Evolutionary conservation across 805 yeast genomes (phyloP).

Genomic region (Hagleromyces aurorensis): DNA sequence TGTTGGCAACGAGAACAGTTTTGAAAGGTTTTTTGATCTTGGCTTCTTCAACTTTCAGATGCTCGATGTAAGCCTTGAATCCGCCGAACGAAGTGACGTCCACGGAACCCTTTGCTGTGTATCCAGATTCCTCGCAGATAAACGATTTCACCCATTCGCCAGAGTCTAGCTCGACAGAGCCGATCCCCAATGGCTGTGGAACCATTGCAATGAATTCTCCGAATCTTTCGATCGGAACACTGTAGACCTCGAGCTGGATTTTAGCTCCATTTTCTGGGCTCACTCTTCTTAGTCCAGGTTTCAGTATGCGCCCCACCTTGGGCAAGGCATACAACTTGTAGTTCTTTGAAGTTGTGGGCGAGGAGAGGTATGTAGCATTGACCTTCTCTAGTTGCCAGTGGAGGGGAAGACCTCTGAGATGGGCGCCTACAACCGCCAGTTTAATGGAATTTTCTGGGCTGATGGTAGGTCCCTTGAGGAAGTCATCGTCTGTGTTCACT

Average conservation of each 20-base stretch:
- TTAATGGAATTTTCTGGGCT: slow-evolving; percentile 40
- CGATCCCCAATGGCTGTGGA: slow-evolving; percentile 93
- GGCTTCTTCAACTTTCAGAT: slow-evolving; percentile 15
- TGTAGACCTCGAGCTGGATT: slow-evolving; percentile 74
- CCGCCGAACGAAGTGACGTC: slow-evolving; percentile 89
- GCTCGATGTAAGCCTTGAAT: slow-evolving; percentile 56
- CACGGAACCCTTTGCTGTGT: slow-evolving; percentile 56
- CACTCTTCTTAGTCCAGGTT: slow-evolving; percentile 84
- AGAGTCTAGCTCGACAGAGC: slow-evolving; percentile 72
- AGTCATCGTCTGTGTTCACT: slow-evolving; percentile 9
- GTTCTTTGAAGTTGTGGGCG: slow-evolving; percentile 60
- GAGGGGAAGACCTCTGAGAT: slow-evolving; percentile 75
- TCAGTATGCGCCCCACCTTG: slow-evolving; percentile 67
- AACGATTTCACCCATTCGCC: slow-evolving; percentile 89
- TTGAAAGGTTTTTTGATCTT: slow-evolving; percentile 54
- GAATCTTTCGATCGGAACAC: slow-evolving; percentile 68
- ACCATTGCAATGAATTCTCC: slow-evolving; percentile 83
- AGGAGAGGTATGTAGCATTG: slow-evolving; percentile 59
- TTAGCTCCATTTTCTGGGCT: slow-evolving; percentile 40
- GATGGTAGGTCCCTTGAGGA: slow-evolving; percentile 16
- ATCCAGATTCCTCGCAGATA: slow-evolving; percentile 89
- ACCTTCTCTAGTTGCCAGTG: slow-evolving; percentile 91
- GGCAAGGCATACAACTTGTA: slow-evolving; percentile 82
- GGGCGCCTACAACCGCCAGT: slow-evolving; percentile 96
- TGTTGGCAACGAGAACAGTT: slow-evolving; percentile 86